phyloP scores from a whole-genome alignment of 768 basidiomycete genomes.

The Lactifluus pinguis region DNA sequence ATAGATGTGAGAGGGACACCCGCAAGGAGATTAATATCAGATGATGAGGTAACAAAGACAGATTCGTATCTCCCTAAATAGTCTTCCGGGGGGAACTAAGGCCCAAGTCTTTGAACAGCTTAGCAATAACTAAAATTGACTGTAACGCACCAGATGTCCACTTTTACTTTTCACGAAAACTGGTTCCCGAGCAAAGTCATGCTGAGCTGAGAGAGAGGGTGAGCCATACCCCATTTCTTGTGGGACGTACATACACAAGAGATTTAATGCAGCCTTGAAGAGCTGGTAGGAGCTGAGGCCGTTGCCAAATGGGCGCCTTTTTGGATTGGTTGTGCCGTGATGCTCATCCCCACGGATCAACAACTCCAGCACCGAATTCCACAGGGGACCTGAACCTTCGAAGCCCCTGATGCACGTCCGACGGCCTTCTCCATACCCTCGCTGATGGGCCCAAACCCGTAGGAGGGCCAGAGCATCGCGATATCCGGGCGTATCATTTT shows the following conservation, averaged over 20 bases:
- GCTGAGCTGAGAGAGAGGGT: constrained; percentile 42
- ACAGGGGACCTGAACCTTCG: constrained; percentile 57
- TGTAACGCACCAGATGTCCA: constrained; percentile 43
- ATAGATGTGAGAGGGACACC: constrained; percentile 71
- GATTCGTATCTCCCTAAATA: constrained; percentile 43
- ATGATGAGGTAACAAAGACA: constrained; percentile 72
- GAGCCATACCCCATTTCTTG: neutral
- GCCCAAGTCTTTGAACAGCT: neutral
- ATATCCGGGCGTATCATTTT: constrained; percentile 48
- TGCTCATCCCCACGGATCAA: constrained; percentile 62
- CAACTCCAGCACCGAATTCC: constrained; percentile 53
- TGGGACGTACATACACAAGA: constrained; percentile 53
- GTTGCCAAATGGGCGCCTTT: constrained; percentile 56
- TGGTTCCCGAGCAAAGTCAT: constrained; percentile 49
- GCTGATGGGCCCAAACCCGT: constrained; percentile 83
- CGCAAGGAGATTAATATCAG: constrained; percentile 67
- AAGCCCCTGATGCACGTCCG: constrained; percentile 59
- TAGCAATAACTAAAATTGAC: neutral
- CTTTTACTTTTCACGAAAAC: constrained; percentile 50
- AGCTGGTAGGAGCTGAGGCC: constrained; percentile 88
- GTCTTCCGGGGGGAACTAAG: constrained; percentile 50
- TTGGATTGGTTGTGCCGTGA: constrained; percentile 20
- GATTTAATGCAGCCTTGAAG: constrained; percentile 76
- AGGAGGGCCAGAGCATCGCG: constrained; percentile 68
- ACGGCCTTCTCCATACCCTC: constrained; percentile 61